These are phyloP conservation scores for Pinus albicaulis DNA, from an alignment of 75 land plant species.

Conservation along the genomic window DNA sequence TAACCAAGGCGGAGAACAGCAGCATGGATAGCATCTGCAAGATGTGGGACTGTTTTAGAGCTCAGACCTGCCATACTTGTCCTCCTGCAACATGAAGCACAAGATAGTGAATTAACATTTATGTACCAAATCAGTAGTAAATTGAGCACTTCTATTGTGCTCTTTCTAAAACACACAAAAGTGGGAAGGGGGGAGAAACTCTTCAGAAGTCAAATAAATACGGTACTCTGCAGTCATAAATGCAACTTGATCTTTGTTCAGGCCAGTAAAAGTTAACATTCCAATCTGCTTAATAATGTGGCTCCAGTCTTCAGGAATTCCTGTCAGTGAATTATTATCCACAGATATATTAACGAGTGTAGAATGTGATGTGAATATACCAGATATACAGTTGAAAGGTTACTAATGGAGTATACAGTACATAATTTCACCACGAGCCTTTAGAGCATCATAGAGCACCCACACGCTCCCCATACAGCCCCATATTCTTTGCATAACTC, in stretches of 20 bases:
- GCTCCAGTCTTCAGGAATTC: constrained; percentile 97
- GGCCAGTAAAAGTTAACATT: constrained; percentile 95
- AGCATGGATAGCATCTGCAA: constrained; percentile 74
- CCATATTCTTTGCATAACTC: constrained; percentile 99
- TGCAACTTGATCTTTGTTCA: constrained; percentile 78
- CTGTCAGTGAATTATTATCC: constrained; percentile 21
- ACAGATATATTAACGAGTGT: not conserved
- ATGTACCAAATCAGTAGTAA: not conserved
- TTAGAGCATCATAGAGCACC: constrained; percentile 88
- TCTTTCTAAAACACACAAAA: not conserved
- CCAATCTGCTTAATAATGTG: constrained; percentile 97
- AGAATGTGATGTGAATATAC: not conserved
- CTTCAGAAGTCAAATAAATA: constrained; percentile 95
- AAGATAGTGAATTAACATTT: not conserved
- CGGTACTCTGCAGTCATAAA: constrained; percentile 93
- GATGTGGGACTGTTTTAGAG: constrained; percentile 58
- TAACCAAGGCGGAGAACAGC: constrained; percentile 33
- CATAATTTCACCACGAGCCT: constrained; percentile 50
- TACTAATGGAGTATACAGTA: not conserved
- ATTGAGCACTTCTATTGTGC: too few species aligned
- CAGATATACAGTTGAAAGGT: not conserved
- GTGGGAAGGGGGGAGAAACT: constrained; percentile 36
- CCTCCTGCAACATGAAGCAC: constrained; percentile 33
- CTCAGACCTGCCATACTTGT: constrained; percentile 82
- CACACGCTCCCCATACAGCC: constrained; percentile 98